These are phyloP conservation scores for Halophytophthora polymorphica DNA, from an alignment of 352 stramenopile species.

Conservation along the genomic window DNA sequence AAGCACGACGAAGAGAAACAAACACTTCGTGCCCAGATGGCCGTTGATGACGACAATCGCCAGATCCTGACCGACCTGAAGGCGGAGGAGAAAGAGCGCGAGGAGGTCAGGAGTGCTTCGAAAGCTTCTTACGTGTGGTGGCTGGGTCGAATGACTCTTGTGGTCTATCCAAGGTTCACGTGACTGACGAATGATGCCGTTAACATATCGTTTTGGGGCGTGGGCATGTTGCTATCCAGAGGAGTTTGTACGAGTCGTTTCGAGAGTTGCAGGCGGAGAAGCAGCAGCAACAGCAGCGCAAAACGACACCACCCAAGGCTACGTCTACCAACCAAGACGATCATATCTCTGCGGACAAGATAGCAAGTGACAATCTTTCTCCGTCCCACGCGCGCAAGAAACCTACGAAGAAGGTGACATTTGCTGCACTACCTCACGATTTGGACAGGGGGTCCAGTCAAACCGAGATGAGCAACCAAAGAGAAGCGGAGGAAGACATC, in stretches of 20 bases:
- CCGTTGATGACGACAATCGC: constrained; percentile 69
- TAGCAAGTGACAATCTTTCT: neutral
- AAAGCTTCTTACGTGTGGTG: neutral
- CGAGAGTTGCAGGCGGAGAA: constrained; percentile 31
- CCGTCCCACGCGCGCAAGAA: constrained; percentile 4
- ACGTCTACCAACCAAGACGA: constrained; percentile 5
- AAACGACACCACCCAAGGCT: too few species aligned
- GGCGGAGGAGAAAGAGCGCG: constrained; percentile 67
- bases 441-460: constrained; percentile 5
- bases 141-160: too few species aligned
- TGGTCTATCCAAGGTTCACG: neutral
- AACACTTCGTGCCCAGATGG: constrained; percentile 77
- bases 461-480: neutral
- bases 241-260: constrained; percentile 77
- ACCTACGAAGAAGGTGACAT: constrained; percentile 37
- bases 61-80: constrained; percentile 74
- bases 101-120: constrained; percentile 44
- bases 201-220: neutral
- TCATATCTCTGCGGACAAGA: constrained; percentile 1
- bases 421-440: constrained; percentile 20
- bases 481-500: constrained; percentile 14
- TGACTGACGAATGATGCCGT: neutral
- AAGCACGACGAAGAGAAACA: constrained; percentile 70
- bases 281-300: constrained; percentile 2
- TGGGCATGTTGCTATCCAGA: constrained; percentile 11